Evolutionary conservation across 2,329 filamentous ascomycete species (phyloP), one percentile per base, ranked within the genome.

Genomic region (Pseudogymnoascus sp.): DNA sequence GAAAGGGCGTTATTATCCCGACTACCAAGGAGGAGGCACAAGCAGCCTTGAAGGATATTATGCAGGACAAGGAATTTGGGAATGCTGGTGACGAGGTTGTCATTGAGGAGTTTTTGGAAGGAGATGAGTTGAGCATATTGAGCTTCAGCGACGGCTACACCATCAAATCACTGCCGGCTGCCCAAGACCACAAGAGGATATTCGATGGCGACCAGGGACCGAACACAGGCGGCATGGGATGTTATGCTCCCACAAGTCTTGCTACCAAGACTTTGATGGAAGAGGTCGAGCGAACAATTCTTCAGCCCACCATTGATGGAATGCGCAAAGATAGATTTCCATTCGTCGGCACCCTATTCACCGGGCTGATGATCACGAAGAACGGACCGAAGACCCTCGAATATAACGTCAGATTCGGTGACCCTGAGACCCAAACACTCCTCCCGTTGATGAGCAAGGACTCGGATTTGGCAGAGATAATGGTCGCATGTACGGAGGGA

Each of bases 211-310:
- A 97, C 71, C 80, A 83, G 57, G 94, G 94, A 1, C 89, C 91
- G 35, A 97, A 97, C 75, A 97, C 94, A 2, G 94, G 92, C 62
- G 94, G 94, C 38, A 97, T 97, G 94, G 94, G 94, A 58, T 96
- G 91, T 71, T 97, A 97, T 73, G 91, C 92, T 13, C 89, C 89
- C n/a, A 95, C 92, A 1, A 88, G 83, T 64, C 86, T 92, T 67
- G 85, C 87, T 28, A 88, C 86, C 10, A 76, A 77, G 58, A 83
- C 86, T 63, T 78, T 95, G n/a, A 80, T 94, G 15, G 86, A 86
- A 15, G 80, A 85, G 62, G 84, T 99, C 63, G 87, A 96, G 70
- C 79, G 80, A 60, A 88, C 88, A 33, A 87, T 96, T 59, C 81
- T 97, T n/a, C 84, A 91, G 71, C 92, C 92, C 5, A 96, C 92